A percentile compares a stretch with the other conserved stretches of the same genome.
phyloP scores from a whole-genome alignment of 306 rosid species.

The Malus orientalis region DNA sequence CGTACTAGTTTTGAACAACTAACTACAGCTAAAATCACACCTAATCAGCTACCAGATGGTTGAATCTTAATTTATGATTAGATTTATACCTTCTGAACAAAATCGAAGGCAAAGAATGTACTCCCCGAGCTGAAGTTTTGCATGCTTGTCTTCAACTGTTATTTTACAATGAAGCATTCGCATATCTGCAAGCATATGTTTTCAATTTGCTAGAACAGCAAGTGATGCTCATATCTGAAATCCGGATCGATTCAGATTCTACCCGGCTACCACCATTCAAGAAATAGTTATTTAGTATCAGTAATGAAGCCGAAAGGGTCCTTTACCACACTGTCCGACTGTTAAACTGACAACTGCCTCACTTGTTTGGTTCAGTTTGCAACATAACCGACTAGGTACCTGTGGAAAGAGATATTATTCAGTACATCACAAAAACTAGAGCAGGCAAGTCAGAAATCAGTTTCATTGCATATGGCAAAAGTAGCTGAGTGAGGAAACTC shows the following conservation, averaged over 20 bases:
- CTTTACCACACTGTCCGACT: conserved; percentile 59
- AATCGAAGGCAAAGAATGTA: conserved; percentile 15
- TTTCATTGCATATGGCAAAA: neutral
- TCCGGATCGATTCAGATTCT: conserved; percentile 10
- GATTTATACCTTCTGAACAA: conserved; percentile 2
- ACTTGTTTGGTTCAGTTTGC: conserved; percentile 35
- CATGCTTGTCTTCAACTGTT: neutral
- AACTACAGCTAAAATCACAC: neutral
- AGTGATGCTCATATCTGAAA: conserved; percentile 11
- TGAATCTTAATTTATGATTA: neutral
- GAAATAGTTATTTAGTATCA: conserved; percentile 17
- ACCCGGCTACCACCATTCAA: conserved; percentile 6
- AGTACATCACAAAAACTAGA: neutral
- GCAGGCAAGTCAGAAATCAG: conserved; percentile 1
- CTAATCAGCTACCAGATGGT: neutral
- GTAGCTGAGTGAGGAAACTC: conserved; percentile 11
- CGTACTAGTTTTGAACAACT: neutral
- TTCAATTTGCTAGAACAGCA: neutral
- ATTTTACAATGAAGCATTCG: conserved; percentile 1
- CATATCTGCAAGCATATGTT: conserved; percentile 22
- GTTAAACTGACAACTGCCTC: conserved; percentile 44
- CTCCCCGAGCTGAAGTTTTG: conserved; percentile 4
- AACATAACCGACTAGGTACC: conserved; percentile 72
- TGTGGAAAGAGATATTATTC: conserved; percentile 18
- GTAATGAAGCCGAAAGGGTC: conserved; percentile 29